Base-by-base conservation (phyloP, 371 early-diverging fungal species). In the Mucor saturninus region DNA sequence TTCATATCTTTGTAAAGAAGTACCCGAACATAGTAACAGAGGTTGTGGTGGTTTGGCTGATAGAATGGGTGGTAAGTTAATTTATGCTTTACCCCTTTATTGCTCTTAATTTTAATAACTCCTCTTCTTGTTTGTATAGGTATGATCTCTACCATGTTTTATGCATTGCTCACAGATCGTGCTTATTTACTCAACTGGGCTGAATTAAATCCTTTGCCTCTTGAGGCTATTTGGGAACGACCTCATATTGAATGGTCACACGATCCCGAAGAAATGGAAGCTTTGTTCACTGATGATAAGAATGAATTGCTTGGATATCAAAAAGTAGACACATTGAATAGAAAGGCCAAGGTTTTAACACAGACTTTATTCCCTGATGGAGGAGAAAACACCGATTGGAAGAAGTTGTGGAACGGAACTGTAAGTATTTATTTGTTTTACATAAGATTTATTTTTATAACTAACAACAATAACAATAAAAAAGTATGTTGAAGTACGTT, bases 31-130 rank as follows among this genome's bases (percentile, higher is more conserved):
- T 53, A 69, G 81, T 30, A 74, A 73, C 31, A 72, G 77, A 46
- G 80, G 83, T 15, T 82, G 83, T 61, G 83, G 81, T 57, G 81
- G 81, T 43, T 57, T 81, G 26, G 81, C 79, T 13, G 81, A 81
- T 62, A 65, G 81, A 60, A 78, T 81, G 79, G 75, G 69, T 46
- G 81, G 80, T 80, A 75, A 65, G 35, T 35, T 21, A 35, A 13
- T 50, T 9, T 49, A 28, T 49, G 5, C 26, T 9, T 1, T 50
- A 11, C 11, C 28, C 29, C 50, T 39, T 38, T 39, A 43, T 28
- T 21, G 15, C 54, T 35, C 42, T 35, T 6, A 35, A 21, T 64
- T n/a, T 51, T 49, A 35, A 13, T 21, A 28, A 52, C 14, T n/a
- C 30, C 61, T 28, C 21, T 35, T 35, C 9, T 10, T 1, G 2